Evolutionary conservation across 257 asterid genomes (phyloP), one percentile per base, ranked within the genome.

Genomic region (Prunella vulgaris): DNA sequence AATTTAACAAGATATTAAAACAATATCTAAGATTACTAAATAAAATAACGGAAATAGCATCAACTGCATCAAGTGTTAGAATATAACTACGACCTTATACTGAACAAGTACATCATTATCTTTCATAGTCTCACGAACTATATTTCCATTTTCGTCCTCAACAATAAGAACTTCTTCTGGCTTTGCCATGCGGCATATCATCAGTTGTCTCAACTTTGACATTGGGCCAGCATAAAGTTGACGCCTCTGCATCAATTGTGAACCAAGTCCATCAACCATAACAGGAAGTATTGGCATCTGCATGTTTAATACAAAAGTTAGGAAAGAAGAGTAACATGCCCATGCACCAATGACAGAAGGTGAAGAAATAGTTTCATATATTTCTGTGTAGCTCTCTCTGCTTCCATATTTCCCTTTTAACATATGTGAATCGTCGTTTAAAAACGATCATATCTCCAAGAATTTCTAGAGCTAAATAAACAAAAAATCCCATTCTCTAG

Each of bases 111-210:
- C 95, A 75, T 94, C 99, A 75, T 94, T 94, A 73, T 94, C 99
- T 80, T 91, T 94, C 99, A 93, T 78, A 10, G 99, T 93, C 79
- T 93, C 99, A 73, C 99, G 96, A 71, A 93, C 99, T 67, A 93
- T 93, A 81, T 93, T 93, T 71, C 99, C 99, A 86, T 93, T 93
- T 77, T 93, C 97, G 77, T 93, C 99, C 76, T 93, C 98, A 62
- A 94, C 97, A 66, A 94, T 86, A 58, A 94, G 86, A 78, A 94
- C 99, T 78, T 94, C 99, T 86, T 94, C 99, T 24, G 99, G 99
- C 83, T 94, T 94, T 8, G 99, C 99, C 99, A 94, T 94, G 74
- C 99, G 97, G 52, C 95, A 94, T 75, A 94, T 94, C 97, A 89
- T 94, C 68, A 94, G 84, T 51, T 77, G 72, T 78, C 99, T 89